These are phyloP conservation scores for Phytophthora aleatoria DNA, from an alignment of 352 stramenopile species.

Conservation along the genomic window DNA sequence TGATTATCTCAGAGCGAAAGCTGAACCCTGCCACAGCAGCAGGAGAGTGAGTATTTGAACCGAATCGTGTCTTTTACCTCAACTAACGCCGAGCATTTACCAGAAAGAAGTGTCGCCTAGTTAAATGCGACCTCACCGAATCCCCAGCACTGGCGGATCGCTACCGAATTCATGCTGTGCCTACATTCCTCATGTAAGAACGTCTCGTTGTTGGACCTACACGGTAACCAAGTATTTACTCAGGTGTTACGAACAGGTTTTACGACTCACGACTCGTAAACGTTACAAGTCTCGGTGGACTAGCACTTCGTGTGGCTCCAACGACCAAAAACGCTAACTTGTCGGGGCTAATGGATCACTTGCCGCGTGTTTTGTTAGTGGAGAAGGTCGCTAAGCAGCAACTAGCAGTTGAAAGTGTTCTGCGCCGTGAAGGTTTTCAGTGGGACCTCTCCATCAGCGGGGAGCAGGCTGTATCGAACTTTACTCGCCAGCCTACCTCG, in stretches of 20 bases:
- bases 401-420: conserved; percentile 56
- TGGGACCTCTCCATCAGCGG: conserved; percentile 71
- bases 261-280: conserved; percentile 62
- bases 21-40: conserved; percentile 5
- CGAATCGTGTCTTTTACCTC: background rate
- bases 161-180: conserved; percentile 70
- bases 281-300: conserved; percentile 65
- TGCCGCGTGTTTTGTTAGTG: conserved; percentile 69
- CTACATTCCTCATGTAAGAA: conserved; percentile 77
- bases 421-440: conserved; percentile 66
- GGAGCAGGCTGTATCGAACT: conserved; percentile 57
- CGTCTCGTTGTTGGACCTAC: background rate
- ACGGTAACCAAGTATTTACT: background rate
- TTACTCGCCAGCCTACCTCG: conserved; percentile 39
- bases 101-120: conserved; percentile 51
- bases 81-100: conserved; percentile 3
- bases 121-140: conserved; percentile 80
- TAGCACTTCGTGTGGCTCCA: conserved; percentile 51
- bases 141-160: conserved; percentile 57
- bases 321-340: conserved; percentile 66
- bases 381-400: conserved; percentile 63
- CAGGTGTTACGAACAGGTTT: conserved; percentile 43
- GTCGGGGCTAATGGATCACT: conserved; percentile 54
- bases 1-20: conserved; percentile 31
- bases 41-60: conserved; percentile 6